Conservation (phyloP, 192 early-diverging fungal species). For the Cetraspora pellucida region DNA sequence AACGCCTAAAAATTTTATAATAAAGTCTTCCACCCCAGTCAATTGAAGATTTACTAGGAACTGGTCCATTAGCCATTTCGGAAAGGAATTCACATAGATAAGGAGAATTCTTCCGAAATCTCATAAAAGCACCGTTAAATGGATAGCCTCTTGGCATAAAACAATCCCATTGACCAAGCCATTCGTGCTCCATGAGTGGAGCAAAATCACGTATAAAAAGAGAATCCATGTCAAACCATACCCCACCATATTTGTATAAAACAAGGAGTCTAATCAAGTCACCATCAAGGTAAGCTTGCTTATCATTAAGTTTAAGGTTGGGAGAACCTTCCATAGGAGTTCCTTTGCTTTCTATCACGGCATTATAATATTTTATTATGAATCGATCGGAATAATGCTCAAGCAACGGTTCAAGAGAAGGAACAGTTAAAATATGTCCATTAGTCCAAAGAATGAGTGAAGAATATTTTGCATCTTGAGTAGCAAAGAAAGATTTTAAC, state of each 20-base stretch:
- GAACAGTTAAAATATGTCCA: too few species aligned
- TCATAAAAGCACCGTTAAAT: conserved; percentile 51
- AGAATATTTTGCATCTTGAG: conserved; percentile 44
- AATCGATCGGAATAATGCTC: too few species aligned
- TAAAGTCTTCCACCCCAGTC: conserved; percentile 50
- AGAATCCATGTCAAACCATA: conserved; percentile 28
- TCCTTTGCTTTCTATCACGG: too few species aligned
- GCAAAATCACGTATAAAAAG: conserved; percentile 47
- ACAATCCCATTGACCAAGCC: conserved; percentile 51
- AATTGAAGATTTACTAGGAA: conserved; percentile 39
- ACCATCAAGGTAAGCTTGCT: too few species aligned
- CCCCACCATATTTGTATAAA: too few species aligned
- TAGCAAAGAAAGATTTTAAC: conserved; percentile 47
- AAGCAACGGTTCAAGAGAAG: too few species aligned
- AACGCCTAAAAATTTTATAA: conserved; percentile 41
- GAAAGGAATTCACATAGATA: conserved; percentile 49
- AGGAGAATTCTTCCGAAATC: conserved; percentile 44
- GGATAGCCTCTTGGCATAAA: conserved; percentile 45
- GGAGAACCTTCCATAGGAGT: too few species aligned
- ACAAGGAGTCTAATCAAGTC: too few species aligned
- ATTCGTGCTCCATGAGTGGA: conserved; percentile 46
- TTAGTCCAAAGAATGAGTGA: too few species aligned
- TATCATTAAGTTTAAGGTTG: too few species aligned
- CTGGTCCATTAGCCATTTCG: conserved; percentile 44
- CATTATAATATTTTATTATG: too few species aligned